Evolutionary conservation across 176 grass and related monocot genomes (phyloP), one percentile per base, ranked within the genome.

Genomic region (Aegilops sharonensis): DNA sequence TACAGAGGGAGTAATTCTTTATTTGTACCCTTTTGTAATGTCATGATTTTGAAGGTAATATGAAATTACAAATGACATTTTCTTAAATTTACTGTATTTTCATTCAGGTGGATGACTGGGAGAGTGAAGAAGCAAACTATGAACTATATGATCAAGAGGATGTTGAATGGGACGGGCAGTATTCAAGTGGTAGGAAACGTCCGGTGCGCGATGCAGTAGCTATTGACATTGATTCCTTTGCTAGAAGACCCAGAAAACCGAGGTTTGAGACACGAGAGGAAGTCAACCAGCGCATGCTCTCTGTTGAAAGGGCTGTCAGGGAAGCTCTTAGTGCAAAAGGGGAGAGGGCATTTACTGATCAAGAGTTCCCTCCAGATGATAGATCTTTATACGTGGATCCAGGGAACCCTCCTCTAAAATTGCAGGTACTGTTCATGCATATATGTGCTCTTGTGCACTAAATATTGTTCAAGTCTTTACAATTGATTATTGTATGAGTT

Each of bases 101-200:
- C 18, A 24, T 85, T 35, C 39, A 99, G 97, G 81, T 99, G 50
- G 92, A 94, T 91, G 97, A 99, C 45, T 99, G 97, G 94, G 97
- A 93, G 81, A 99, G 90, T 85, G 97, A 99, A 89, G 94, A 91
- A 68, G 90, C 90, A 65, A 91, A 95, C 59, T 95, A 91, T 77
- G 97, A 96, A 32, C 64, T 91, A 54, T 99, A 96, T 86, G 97
- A 99, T 87, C 92, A 93, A 71, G 97, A 92, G 74, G 97, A 99
- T 83, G 97, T 96, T n/a, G 97, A 99, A 84, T 99, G 97, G 94
- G 97, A 96, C 66, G 94, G 97, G 1, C 97, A 99, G 71, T 99
- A 96, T 83, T 99, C 97, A 77, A 99, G 97, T 83, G 97, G 97
- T 84, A 89, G 94, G 79, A 96, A 94, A 91, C 93, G 89, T 29